Evolutionary conservation across 805 yeast species (phyloP).

Genomic region (Spathaspora hagerdaliae): DNA sequence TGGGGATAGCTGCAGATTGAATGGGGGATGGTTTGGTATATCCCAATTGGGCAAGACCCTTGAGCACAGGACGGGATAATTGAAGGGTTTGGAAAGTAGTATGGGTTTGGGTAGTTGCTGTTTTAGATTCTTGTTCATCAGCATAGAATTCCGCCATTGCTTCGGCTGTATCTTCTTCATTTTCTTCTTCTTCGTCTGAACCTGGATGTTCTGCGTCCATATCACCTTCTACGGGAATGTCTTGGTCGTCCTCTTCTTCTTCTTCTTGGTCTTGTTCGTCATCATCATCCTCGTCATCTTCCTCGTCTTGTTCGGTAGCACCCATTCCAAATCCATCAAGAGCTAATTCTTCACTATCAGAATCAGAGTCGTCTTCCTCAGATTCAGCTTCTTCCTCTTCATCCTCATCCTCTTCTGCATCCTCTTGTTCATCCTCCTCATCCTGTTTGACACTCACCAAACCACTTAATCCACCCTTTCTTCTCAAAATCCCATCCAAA

Average conservation of each 20-base stretch:
- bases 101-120: slow-evolving; percentile 49
- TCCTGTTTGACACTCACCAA: slow-evolving; percentile 51
- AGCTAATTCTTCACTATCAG: slow-evolving; percentile 37
- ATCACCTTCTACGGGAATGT: slow-evolving; percentile 22
- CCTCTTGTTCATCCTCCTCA: slow-evolving; percentile 18
- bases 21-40: slow-evolving; percentile 90
- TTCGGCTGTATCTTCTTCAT: slow-evolving; percentile 63
- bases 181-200: slow-evolving; percentile 22
- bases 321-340: slow-evolving; percentile 46
- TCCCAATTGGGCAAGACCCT: slow-evolving; percentile 76
- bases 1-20: slow-evolving; percentile 90
- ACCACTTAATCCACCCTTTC: slow-evolving; percentile 83
- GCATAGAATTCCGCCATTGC: slow-evolving; percentile 80
- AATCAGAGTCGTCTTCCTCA: slow-evolving; percentile 23
- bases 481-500: slow-evolving; percentile 78
- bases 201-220: slow-evolving; percentile 28
- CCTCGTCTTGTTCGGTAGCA: slow-evolving; percentile 37
- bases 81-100: slow-evolving; percentile 70
- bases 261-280: slow-evolving; percentile 23
- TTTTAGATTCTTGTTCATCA: slow-evolving; percentile 44
- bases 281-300: slow-evolving; percentile 25
- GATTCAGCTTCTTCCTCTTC: slow-evolving; percentile 30
- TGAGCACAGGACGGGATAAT: slow-evolving; percentile 85
- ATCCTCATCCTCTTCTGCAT: slow-evolving; percentile 18
- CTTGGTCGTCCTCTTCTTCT: slow-evolving; percentile 33